Evolutionary conservation across 768 basidiomycete genomes (phyloP).

Genomic region (Amanita fuliginea): DNA sequence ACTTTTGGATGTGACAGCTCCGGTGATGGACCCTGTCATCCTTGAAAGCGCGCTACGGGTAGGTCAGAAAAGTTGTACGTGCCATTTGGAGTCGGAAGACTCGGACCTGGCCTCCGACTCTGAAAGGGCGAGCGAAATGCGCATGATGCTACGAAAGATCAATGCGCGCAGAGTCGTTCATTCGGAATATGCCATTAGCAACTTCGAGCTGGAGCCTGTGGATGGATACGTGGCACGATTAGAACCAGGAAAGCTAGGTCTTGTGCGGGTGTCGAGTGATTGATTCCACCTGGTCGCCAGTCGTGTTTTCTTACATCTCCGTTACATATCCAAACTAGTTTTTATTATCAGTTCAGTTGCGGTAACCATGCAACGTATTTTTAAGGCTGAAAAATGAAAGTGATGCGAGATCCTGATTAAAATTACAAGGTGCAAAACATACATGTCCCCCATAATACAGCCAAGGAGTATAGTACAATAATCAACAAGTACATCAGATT

Average conservation of each 20-base stretch:
- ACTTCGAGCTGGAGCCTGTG: slow-evolving; percentile 55
- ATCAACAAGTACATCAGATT: not conserved
- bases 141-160: slow-evolving; percentile 52
- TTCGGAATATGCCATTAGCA: slow-evolving; percentile 55
- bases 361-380: too few relatives aligned
- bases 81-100: slow-evolving; percentile 11
- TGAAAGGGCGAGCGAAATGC: slow-evolving; percentile 29
- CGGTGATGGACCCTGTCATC: slow-evolving; percentile 32
- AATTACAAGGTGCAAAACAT: not conserved
- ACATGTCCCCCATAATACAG: slow-evolving; percentile 33
- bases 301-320: not conserved
- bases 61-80: slow-evolving; percentile 9
- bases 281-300: not conserved
- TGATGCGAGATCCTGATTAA: not conserved
- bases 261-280: slow-evolving; percentile 15
- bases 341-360: not conserved
- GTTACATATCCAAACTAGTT: not conserved
- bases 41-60: slow-evolving; percentile 25
- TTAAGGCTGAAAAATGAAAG: too few relatives aligned
- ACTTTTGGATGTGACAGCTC: slow-evolving; percentile 43
- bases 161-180: slow-evolving; percentile 65
- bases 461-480: not conserved
- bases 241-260: slow-evolving; percentile 43
- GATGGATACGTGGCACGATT: slow-evolving; percentile 49
- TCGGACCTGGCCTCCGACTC: slow-evolving; percentile 15